Conservation (phyloP, 805 yeast species). For the Sugiyamaella smithiae region DNA sequence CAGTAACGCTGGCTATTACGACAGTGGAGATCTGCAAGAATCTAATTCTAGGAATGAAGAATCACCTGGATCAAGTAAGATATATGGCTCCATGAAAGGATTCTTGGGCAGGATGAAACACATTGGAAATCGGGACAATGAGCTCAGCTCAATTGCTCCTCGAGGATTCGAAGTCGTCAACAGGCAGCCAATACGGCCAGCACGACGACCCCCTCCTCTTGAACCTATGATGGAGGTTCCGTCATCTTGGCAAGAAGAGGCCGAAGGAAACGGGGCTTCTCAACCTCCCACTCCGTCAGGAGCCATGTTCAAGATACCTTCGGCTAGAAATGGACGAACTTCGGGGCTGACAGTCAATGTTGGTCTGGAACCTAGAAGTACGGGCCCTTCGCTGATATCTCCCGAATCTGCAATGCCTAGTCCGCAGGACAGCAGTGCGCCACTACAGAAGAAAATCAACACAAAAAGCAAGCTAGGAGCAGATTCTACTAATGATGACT, state of each 20-base stretch:
- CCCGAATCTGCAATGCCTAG: neutral
- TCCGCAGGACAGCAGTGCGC: slow-evolving; percentile 5
- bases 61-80: neutral
- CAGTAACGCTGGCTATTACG: neutral
- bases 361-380: neutral
- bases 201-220: slow-evolving; percentile 7
- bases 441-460: neutral
- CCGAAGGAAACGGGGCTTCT: too few relatives aligned
- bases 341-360: slow-evolving; percentile 1
- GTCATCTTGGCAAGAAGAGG: neutral
- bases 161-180: slow-evolving; percentile 24
- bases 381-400: neutral
- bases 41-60: neutral
- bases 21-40: neutral
- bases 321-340: neutral
- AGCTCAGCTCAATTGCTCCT: slow-evolving; percentile 4
- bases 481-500: neutral
- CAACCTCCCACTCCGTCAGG: slow-evolving; percentile 5
- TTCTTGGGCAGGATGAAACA: slow-evolving; percentile 3
- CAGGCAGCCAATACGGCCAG: slow-evolving; percentile 21
- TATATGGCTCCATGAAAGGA: slow-evolving; percentile 13
- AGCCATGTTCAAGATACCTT: slow-evolving; percentile 1
- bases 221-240: neutral
- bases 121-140: slow-evolving; percentile 2
- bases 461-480: neutral